Conservation (phyloP, 2,329 filamentous ascomycete species). For the Fusarium sulawesiense region DNA sequence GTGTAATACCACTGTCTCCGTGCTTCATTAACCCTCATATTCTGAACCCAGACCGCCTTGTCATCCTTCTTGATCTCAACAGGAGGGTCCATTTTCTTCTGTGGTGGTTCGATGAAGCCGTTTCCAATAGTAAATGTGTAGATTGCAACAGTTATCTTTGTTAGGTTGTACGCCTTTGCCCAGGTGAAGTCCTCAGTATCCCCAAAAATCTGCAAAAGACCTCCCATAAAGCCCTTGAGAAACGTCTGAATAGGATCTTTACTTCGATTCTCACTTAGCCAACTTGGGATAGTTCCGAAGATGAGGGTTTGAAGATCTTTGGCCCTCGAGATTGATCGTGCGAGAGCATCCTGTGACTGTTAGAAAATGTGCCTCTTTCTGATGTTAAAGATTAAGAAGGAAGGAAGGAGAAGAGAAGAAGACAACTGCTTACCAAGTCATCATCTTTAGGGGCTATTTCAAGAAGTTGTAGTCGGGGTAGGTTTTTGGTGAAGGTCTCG, state of each 20-base stretch:
- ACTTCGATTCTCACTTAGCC: rapidly evolving
- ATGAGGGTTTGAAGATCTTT: neutral
- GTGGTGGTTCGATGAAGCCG: neutral
- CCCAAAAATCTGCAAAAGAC: neutral
- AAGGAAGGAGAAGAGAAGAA: too few species aligned
- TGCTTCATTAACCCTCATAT: too few species aligned
- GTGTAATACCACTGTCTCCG: neutral
- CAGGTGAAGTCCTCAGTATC: neutral
- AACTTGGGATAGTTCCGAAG: neutral
- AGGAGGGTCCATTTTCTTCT: neutral
- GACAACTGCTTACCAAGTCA: neutral
- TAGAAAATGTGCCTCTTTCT: too few species aligned
- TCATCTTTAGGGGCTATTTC: neutral
- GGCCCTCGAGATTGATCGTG: neutral
- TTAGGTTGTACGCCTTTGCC: neutral
- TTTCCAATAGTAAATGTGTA: rapidly evolving
- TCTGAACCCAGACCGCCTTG: neutral
- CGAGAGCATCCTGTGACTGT: neutral
- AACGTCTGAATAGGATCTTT: rapidly evolving
- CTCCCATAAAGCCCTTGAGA: rapidly evolving
- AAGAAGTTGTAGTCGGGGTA: neutral
- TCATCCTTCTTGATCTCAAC: neutral
- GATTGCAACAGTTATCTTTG: rapidly evolving
- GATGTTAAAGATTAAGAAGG: too few species aligned
- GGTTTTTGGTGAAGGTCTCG: neutral